Evolutionary conservation across 106 monocot genomes (phyloP), one percentile per base, ranked within the genome.

Genomic region (Acanthochlamys bracteata): DNA sequence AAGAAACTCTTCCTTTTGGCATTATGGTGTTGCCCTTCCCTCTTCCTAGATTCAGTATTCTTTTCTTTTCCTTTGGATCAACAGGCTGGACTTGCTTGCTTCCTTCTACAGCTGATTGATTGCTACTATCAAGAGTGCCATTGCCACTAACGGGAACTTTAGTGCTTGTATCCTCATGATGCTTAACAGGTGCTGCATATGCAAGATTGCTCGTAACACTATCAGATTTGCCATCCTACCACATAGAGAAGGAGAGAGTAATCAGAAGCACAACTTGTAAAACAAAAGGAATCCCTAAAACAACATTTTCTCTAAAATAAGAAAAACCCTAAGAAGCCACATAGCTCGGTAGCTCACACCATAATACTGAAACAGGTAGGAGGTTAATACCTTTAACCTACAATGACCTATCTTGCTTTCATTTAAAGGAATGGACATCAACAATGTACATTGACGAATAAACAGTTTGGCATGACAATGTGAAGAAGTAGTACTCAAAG

Each of bases 1-100:
- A 65, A 61, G 76, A 61, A n/a, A 76, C 88, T 80, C 81, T 83
- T 68, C 88, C 83, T 79, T 84, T 99, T 7, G 80, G 72, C 16
- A 90, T 9, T 25, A 81, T 80, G n/a, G 43, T 41, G 23, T 43
- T 74, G 45, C 79, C 79, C 73, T 79, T 89, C 25, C 73, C 83
- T 76, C 85, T 81, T 71, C 80, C 85, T 21, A 79, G 47, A 60
- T 79, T 83, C 43, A 60, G 49, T 12, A 56, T 43, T 46, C 63
- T 83, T 67, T 75, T 92, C 73, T 86, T 88, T 39, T 79, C 84
- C 74, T 69, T 83, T 33, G 60, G 72, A 62, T 91, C 80, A 9
- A 19, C 40, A 15, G 61, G 53, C 45, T 39, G 68, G 25, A 25
- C 66, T 39, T 72, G 77, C 22, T 66, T 70, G 20, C 63, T 71